phyloP scores from a whole-genome alignment of 257 asterid genomes.

The Solanum bukasovii region DNA sequence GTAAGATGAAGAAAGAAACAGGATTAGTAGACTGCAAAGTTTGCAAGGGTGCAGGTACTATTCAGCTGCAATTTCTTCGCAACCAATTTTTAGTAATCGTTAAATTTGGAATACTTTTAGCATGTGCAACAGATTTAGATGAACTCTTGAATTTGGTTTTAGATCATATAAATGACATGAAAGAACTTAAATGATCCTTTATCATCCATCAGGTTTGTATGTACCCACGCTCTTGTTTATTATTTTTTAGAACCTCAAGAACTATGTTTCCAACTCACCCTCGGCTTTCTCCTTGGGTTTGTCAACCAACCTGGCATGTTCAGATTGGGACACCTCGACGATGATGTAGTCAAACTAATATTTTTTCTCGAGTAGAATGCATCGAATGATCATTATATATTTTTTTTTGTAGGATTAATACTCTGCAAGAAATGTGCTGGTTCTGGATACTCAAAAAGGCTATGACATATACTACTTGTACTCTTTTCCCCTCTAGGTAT shows the following conservation, averaged over 20 bases:
- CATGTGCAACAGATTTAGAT: neutral
- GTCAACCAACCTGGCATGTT: neutral
- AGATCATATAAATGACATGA: neutral
- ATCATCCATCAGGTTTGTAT: neutral
- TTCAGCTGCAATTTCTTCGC: neutral
- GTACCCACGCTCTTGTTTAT: neutral
- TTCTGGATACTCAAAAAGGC: constrained; percentile 82
- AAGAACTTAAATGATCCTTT: neutral
- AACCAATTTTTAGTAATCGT: neutral
- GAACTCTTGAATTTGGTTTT: neutral
- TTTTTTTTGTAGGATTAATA: constrained; percentile 43
- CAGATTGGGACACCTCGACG: neutral
- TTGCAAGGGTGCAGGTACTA: constrained; percentile 91
- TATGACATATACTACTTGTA: constrained; percentile 16
- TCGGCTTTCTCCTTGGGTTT: neutral
- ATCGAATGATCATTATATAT: neutral
- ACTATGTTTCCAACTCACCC: neutral
- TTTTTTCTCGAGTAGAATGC: neutral
- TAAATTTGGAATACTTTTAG: neutral
- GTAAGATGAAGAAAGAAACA: constrained; percentile 77
- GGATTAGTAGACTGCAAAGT: constrained; percentile 81
- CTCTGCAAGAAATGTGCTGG: constrained; percentile 94
- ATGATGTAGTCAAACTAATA: neutral
- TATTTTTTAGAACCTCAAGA: neutral
- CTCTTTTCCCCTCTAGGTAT: neutral